Percentiles rank a stretch among this genome's conserved stretches.
These are phyloP conservation scores for Hypoxylon sp. DNA, from an alignment of 2,329 filamentous ascomycete species.

Conservation along the genomic window DNA sequence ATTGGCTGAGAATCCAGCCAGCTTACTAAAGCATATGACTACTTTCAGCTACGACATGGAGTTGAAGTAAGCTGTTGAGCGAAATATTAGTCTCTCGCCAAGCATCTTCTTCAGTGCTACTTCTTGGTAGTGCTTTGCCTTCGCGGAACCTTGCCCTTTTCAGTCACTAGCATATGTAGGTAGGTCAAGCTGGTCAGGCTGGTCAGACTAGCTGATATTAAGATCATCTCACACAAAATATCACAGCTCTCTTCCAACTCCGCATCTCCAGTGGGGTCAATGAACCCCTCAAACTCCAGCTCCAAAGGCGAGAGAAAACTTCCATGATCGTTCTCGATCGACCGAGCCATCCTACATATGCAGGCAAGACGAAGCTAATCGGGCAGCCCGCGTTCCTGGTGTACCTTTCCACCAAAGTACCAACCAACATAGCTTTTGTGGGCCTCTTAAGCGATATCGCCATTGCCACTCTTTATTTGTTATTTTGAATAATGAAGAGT, in stretches of 20 bases:
- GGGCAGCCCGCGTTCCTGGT: conserved; percentile 10
- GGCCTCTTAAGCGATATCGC: conserved; percentile 12
- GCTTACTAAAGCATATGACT: conserved; percentile 25
- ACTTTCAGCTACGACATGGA: background rate
- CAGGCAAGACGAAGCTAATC: conserved; percentile 17
- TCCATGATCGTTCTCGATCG: conserved; percentile 29
- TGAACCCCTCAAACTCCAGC: conserved; percentile 1
- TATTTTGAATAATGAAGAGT: background rate
- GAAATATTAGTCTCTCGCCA: background rate
- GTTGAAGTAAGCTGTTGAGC: conserved; percentile 1
- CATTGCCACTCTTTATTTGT: conserved; percentile 2
- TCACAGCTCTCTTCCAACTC: background rate
- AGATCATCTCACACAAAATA: background rate
- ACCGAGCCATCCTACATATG: conserved; percentile 10
- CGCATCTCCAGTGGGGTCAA: conserved; percentile 5
- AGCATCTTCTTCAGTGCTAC: background rate
- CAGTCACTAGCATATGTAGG: conserved; percentile 3
- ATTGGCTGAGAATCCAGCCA: background rate
- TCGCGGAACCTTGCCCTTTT: background rate
- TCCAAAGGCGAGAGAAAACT: conserved; percentile 6
- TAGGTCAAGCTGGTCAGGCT: too few species aligned
- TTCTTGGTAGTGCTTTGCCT: background rate
- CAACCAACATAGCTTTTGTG: conserved; percentile 9
- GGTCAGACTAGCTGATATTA: conserved; percentile 1
- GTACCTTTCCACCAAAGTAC: conserved; percentile 15